Base-by-base conservation (phyloP, 495 filamentous ascomycete species). In the Podospora conica region DNA sequence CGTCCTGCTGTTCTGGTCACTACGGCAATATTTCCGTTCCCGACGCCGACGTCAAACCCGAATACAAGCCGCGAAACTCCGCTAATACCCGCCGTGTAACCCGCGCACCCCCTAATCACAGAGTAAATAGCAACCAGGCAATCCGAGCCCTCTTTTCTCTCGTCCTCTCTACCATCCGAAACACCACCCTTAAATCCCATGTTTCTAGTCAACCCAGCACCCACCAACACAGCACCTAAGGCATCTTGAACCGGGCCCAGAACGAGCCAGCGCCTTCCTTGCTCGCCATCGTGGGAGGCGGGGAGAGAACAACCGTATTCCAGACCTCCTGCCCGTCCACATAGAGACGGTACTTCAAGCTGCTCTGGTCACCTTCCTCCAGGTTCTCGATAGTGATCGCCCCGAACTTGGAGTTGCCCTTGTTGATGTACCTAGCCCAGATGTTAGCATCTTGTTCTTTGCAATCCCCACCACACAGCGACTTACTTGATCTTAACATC, bases 361-460 rank as follows among this genome's bases (percentile, higher is more conserved):
- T 84, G 65, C 84, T 83, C 68, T 88, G 84, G 61, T 82, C 80
- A 24, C 79, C 79, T 10, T 80, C 78, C n/a, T 85, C 82, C 27
- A 81, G 79, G 53, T 86, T 86, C 62, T 87, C 85, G 56, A 98
- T 92, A 28, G 92, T 90, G n/a, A 98, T 83, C 1, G 90, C 87
- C 1, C 93, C 94, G 71, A 96, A 93, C 74, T 98, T 98, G 60
- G 85, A 90, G 72, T 96, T 95, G 1, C 95, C 95, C 71, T 87
- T 84, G 0, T 95, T 90, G 25, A 91, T 84, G 68, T 96, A 96
- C 71, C 87, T 89, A 58, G 22, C 5, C 40, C 5, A 9, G 2
- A 8, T 0, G 28, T 55, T 29, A 64, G 1, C 12, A 5, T 24
- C 21, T 9, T 12, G 9, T 23, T 8, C 21, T 3, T 23, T 56